A percentile compares a stretch with the other conserved stretches of the same genome.
Conservation (phyloP, 2,329 filamentous ascomycete species). For the Intubia oerlemansii region DNA sequence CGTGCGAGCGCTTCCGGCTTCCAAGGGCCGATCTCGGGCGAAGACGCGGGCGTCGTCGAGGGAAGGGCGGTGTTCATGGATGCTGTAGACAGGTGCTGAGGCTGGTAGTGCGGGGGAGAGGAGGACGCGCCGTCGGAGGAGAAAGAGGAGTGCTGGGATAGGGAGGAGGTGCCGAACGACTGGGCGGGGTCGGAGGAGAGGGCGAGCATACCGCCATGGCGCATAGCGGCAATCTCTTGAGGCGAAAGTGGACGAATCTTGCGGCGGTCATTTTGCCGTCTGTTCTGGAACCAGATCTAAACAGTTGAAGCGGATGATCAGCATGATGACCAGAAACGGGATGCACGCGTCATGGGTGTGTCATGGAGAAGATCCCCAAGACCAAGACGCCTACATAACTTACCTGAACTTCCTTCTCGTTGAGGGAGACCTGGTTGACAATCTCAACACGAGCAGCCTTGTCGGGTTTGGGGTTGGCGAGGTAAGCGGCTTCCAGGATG, state of each 20-base stretch:
- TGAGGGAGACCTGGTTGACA: constrained; percentile 66
- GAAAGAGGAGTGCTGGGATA: constrained; percentile 5
- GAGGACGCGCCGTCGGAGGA: constrained; percentile 6
- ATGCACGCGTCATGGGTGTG: neutral
- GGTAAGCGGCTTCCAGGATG: constrained; percentile 70
- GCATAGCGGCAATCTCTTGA: constrained; percentile 47
- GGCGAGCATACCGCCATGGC: constrained; percentile 30
- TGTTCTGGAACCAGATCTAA: constrained; percentile 96
- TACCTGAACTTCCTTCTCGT: constrained; percentile 94
- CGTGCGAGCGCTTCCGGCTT: constrained; percentile 6
- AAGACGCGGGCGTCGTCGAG: constrained; percentile 8
- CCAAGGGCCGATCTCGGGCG: constrained; percentile 9
- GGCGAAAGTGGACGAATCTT: constrained; percentile 68
- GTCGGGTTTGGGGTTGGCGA: constrained; percentile 73
- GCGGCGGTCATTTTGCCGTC: constrained; percentile 76
- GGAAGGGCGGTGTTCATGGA: constrained; percentile 1
- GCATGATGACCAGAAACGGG: neutral
- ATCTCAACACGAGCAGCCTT: constrained; percentile 72
- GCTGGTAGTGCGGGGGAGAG: constrained; percentile 6
- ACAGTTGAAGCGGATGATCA: neutral
- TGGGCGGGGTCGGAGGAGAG: constrained; percentile 23
- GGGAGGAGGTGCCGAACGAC: constrained; percentile 7
- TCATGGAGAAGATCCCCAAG: no score
- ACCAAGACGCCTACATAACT: no score
- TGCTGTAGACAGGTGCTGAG: no score